Evolutionary conservation across 768 basidiomycete species (phyloP).

Genomic region (Leccinum variicolor): DNA sequence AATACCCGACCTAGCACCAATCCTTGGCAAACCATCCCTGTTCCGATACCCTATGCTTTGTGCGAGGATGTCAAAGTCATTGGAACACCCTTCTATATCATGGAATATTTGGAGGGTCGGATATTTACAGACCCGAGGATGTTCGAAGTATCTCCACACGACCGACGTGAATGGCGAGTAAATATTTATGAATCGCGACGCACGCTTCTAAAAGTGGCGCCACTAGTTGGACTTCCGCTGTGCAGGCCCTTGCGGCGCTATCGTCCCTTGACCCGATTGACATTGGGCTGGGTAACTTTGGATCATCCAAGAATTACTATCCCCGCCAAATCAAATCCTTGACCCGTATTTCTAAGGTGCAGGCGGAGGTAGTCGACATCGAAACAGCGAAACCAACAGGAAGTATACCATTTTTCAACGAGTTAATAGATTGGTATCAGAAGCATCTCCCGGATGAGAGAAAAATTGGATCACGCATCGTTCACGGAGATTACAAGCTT

Average conservation of each 20-base stretch:
- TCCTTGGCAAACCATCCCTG: slow-evolving; percentile 60
- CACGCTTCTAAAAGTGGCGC: not conserved
- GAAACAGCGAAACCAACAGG: slow-evolving; percentile 61
- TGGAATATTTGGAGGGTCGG: slow-evolving; percentile 93
- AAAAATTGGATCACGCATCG: slow-evolving; percentile 75
- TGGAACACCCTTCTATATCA: slow-evolving; percentile 92
- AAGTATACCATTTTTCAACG: slow-evolving; percentile 70
- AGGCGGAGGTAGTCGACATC: slow-evolving; percentile 64
- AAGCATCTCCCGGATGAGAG: slow-evolving; percentile 72
- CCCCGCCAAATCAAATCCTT: slow-evolving; percentile 92
- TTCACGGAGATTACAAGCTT: slow-evolving; percentile 98
- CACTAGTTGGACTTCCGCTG: slow-evolving; percentile 73
- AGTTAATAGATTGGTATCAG: slow-evolving; percentile 75
- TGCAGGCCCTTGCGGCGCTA: slow-evolving; percentile 67
- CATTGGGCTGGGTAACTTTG: slow-evolving; percentile 70
- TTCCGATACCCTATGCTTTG: slow-evolving; percentile 79
- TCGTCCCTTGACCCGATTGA: slow-evolving; percentile 58
- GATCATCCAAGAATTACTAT: slow-evolving; percentile 78
- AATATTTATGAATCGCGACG: not conserved
- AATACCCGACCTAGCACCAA: slow-evolving; percentile 55
- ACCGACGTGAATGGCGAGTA: slow-evolving; percentile 69
- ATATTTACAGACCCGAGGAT: slow-evolving; percentile 88
- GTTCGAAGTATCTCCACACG: slow-evolving; percentile 59
- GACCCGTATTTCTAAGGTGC: slow-evolving; percentile 74
- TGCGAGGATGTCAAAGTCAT: slow-evolving; percentile 77